Conservation (phyloP, 108 stramenopile genomes). For the Fistulifera pelliculosa region DNA sequence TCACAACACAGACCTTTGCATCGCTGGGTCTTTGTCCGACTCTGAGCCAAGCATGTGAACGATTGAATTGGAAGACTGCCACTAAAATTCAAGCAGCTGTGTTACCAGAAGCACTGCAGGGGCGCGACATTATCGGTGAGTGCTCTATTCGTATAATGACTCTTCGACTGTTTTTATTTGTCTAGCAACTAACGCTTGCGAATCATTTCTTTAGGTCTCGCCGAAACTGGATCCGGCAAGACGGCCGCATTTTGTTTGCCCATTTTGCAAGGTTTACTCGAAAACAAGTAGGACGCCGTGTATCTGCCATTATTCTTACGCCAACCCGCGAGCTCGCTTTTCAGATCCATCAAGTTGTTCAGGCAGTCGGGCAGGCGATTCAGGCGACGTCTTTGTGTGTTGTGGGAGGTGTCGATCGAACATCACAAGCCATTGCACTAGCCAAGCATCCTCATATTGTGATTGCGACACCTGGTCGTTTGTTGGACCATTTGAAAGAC, state of each 20-base stretch:
- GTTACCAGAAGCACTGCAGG: slow-evolving; percentile 81
- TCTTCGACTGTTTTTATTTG: too few relatives aligned
- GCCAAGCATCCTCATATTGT: slow-evolving; percentile 96
- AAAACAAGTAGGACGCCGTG: slow-evolving; percentile 50
- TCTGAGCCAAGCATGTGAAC: slow-evolving; percentile 69
- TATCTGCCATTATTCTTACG: slow-evolving; percentile 86
- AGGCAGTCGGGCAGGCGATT: slow-evolving; percentile 84
- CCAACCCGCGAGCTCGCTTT: slow-evolving; percentile 99
- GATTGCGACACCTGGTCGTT: slow-evolving; percentile 95
- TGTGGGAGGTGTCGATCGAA: slow-evolving; percentile 96
- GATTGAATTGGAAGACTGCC: slow-evolving; percentile 89
- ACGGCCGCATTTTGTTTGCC: slow-evolving; percentile 94
- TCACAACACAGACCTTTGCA: slow-evolving; percentile 68
- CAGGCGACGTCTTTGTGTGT: slow-evolving; percentile 89
- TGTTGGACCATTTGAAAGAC: slow-evolving; percentile 97
- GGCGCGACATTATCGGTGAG: slow-evolving; percentile 64
- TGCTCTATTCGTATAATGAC: too few relatives aligned
- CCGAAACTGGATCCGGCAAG: slow-evolving; percentile 90
- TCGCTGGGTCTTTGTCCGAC: slow-evolving; percentile 76
- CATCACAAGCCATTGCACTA: slow-evolving; percentile 90
- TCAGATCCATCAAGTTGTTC: slow-evolving; percentile 96
- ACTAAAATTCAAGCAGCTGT: slow-evolving; percentile 89
- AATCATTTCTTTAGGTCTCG: too few relatives aligned
- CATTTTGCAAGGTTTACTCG: slow-evolving; percentile 82
- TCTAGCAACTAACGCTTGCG: too few relatives aligned